Evolutionary conservation across 495 filamentous ascomycete species (phyloP), one percentile per base, ranked within the genome.

Genomic region (Aspergillus sparsus): DNA sequence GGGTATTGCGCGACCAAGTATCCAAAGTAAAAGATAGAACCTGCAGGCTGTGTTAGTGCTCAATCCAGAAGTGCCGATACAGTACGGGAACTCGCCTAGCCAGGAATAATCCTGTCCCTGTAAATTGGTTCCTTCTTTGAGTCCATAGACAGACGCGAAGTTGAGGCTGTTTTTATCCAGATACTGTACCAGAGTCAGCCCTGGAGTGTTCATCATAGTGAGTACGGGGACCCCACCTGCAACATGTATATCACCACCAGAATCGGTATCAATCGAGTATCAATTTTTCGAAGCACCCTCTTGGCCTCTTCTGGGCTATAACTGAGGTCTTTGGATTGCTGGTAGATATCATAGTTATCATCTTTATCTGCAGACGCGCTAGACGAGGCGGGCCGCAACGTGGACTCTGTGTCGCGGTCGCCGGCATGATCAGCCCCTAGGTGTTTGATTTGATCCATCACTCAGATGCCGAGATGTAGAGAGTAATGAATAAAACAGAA

Each of bases 91-190:
- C 65, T 18, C 52, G 70, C 74, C 67, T 0, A 83, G 74, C 85
- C 84, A 87, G 16, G 80, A 80, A 65, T 85, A 86, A 32, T 87
- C 77, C 58, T 84, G 78, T 11, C 82, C 83, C 0, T 72, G 64
- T 11, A 86, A 59, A 37, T 81, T 52, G 0, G 82, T 82, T 6
- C 76, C 84, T 55, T 77, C 62, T 49, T 83, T 74, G 33, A 86
- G 60, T 0, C 83, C 84, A 62, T 82, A 86, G 0, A 84, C 82
- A n/a, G 79, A 82, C 3, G 85, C 81, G 58, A 82, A 87, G 59
- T 83, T 85, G 66, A 87, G 78, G 31, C 76, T 80, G 36, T 80
- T 80, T 67, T 87, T 87, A 60, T 87, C 84, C 6, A 86, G 69
- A 16, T 47, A 47, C 44, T 47, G 21, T 27, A 1, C 21, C 21